A percentile compares a stretch with the other conserved stretches of the same genome.
Conservation (phyloP, 2,329 filamentous ascomycete species). For the Pseudopithomyces chartarum region DNA sequence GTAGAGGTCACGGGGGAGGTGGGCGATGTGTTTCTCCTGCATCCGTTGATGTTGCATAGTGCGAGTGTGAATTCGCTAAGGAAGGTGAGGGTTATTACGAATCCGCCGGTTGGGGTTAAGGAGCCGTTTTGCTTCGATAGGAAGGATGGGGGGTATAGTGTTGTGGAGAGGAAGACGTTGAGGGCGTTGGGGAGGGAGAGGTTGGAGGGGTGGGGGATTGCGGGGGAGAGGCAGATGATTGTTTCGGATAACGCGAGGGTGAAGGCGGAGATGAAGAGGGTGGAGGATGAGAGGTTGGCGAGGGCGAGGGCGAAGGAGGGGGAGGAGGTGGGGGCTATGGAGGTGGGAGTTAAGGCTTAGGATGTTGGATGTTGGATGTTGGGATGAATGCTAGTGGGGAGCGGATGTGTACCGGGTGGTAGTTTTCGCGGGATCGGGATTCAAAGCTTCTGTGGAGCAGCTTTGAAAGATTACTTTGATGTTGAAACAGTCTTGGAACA, state of each 20-base stretch:
- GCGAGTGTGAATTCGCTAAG: constrained; percentile 57
- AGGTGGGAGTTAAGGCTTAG: constrained; percentile 22
- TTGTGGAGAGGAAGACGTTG: constrained; percentile 63
- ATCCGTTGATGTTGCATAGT: constrained; percentile 65
- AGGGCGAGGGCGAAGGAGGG: constrained; percentile 32
- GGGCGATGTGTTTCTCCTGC: constrained; percentile 64
- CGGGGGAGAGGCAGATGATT: constrained; percentile 54
- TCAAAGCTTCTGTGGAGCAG: too few species aligned
- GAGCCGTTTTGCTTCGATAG: constrained; percentile 61
- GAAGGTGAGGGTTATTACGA: constrained; percentile 59
- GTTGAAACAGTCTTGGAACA: too few species aligned
- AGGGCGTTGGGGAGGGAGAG: constrained; percentile 53
- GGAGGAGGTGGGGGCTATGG: constrained; percentile 14
- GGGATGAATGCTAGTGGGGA: too few species aligned
- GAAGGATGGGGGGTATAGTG: constrained; percentile 56
- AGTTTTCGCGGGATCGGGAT: too few species aligned
- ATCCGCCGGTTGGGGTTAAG: constrained; percentile 58
- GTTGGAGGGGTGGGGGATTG: constrained; percentile 59
- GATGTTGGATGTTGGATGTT: too few species aligned
- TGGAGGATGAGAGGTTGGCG: constrained; percentile 53
- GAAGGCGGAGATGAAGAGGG: constrained; percentile 57
- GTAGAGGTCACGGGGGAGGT: constrained; percentile 60
- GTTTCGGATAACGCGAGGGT: constrained; percentile 56
- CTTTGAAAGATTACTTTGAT: too few species aligned
- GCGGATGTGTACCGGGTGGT: too few species aligned